Conservation (phyloP, 148 eudicot species). For the Euryodendron excelsum region DNA sequence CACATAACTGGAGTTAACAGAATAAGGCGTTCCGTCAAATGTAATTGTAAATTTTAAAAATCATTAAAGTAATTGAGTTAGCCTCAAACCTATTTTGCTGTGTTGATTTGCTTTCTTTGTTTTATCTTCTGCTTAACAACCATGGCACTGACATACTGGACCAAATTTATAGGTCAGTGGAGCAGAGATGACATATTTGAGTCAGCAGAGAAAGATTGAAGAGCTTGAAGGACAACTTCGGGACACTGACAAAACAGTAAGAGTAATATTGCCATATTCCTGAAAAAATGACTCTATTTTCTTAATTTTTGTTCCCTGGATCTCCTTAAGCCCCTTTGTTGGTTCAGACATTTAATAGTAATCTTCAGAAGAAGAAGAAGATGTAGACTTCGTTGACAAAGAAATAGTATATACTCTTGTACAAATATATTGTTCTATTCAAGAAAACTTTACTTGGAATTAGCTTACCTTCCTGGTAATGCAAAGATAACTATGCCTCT, state of each 20-base stretch:
- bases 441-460: neutral
- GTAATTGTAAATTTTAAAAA: too few species aligned
- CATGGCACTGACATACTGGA: neutral
- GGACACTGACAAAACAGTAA: conserved; percentile 77
- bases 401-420: neutral
- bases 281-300: neutral
- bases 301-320: neutral
- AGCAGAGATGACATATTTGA: conserved; percentile 47
- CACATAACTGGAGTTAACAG: neutral
- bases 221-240: conserved; percentile 92
- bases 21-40: neutral
- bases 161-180: conserved; percentile 45
- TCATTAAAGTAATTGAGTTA: neutral
- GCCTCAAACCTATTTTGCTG: neutral
- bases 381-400: neutral
- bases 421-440: neutral
- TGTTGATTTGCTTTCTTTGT: neutral
- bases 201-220: conserved; percentile 69
- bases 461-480: neutral
- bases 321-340: neutral
- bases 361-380: neutral
- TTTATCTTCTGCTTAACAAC: neutral
- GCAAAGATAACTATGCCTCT: neutral
- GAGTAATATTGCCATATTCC: neutral
- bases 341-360: neutral